Evolutionary conservation across 2,329 filamentous ascomycete species (phyloP).

Genomic region (Ilyonectria mors-panacis): DNA sequence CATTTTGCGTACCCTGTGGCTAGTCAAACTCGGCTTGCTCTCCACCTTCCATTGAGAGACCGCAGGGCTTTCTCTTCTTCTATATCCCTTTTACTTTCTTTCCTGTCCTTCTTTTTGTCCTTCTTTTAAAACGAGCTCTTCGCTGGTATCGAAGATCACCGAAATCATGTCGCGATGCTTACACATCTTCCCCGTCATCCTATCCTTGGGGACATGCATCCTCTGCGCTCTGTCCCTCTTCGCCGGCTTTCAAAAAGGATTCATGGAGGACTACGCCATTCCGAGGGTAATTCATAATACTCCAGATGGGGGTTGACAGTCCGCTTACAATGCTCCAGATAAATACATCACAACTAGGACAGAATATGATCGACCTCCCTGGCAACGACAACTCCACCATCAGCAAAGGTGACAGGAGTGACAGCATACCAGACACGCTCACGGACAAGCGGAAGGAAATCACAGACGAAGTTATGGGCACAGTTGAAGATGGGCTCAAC

Average conservation of each 20-base stretch:
- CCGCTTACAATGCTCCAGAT: background rate
- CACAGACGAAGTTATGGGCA: slow-evolving; percentile 7
- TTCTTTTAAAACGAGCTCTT: slow-evolving; percentile 11
- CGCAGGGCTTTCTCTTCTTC: background rate
- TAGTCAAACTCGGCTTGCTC: no score
- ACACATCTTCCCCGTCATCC: slow-evolving; percentile 14
- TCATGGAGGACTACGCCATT: slow-evolving; percentile 20
- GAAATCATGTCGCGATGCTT: slow-evolving; percentile 20
- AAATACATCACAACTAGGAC: slow-evolving; percentile 10
- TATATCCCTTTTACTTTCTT: background rate
- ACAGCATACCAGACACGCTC: background rate
- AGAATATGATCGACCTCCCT: slow-evolving; percentile 14
- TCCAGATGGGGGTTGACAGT: background rate
- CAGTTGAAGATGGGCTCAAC: slow-evolving; percentile 9
- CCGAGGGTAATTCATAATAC: background rate
- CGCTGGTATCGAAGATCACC: slow-evolving; percentile 12
- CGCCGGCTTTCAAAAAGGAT: slow-evolving; percentile 16
- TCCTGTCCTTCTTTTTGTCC: background rate
- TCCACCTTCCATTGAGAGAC: no score
- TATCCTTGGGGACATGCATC: slow-evolving; percentile 16
- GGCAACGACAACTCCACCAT: slow-evolving; percentile 4
- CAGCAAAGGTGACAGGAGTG: background rate
- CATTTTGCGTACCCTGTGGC: background rate
- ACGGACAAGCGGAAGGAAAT: slow-evolving; percentile 12
- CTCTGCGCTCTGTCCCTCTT: slow-evolving; percentile 8